Percentiles rank a stretch among this genome's conserved stretches.
Evolutionary conservation across 768 basidiomycete species (phyloP).

Genomic region (Lactarius hatsudake): DNA sequence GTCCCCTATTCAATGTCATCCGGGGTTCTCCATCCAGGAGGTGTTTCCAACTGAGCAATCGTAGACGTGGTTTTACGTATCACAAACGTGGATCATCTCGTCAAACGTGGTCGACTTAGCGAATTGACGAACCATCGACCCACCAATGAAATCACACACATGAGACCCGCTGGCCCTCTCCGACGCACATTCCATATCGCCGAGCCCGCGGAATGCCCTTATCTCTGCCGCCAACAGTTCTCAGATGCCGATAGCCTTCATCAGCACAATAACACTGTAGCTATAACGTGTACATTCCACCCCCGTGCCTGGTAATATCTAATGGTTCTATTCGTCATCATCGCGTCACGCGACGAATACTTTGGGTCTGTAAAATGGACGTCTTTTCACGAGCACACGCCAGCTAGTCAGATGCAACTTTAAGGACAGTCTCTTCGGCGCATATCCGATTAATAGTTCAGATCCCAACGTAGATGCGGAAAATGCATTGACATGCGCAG

Average conservation of each 20-base stretch:
- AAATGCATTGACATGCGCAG: background rate
- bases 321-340: background rate
- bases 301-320: too few species aligned
- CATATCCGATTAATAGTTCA: background rate
- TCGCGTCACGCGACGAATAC: background rate
- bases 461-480: conserved; percentile 13
- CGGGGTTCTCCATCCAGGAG: background rate
- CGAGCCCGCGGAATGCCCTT: background rate
- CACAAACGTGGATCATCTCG: conserved; percentile 19
- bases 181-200: conserved; percentile 6
- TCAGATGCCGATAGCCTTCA: background rate
- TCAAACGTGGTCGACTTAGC: conserved; percentile 19
- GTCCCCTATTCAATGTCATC: background rate
- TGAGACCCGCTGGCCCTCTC: background rate
- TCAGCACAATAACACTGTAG: background rate
- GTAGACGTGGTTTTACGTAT: conserved; percentile 17
- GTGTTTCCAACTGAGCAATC: background rate
- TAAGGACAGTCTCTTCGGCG: background rate
- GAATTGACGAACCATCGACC: background rate
- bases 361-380: background rate
- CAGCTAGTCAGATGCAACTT: background rate
- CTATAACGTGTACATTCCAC: background rate
- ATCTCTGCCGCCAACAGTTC: background rate
- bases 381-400: too few species aligned
- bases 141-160: conserved; percentile 23